phyloP scores from a whole-genome alignment of 345 rosid genomes.

The Sisymbrium irio region DNA sequence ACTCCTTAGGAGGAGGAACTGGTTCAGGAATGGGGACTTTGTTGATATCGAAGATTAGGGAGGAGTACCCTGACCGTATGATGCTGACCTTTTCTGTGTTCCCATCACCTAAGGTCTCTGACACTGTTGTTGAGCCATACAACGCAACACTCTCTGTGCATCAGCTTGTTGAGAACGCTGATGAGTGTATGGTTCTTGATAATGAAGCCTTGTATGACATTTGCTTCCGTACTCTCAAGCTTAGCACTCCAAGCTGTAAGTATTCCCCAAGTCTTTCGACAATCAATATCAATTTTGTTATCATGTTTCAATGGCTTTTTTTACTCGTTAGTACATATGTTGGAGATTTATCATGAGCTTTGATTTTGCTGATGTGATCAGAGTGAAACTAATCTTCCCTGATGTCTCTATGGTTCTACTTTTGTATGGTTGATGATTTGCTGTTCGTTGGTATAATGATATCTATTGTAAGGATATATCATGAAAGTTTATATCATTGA shows the following conservation, averaged over 20 bases:
- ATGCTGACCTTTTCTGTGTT: conserved; percentile 65
- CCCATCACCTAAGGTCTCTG: conserved; percentile 65
- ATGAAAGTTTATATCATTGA: background rate
- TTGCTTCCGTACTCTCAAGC: conserved; percentile 62
- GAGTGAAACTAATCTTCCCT: no score
- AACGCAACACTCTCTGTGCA: conserved; percentile 60
- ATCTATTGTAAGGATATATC: background rate
- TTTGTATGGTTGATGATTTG: background rate
- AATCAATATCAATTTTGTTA: no score
- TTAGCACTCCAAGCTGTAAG: conserved; percentile 60
- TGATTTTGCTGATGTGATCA: no score
- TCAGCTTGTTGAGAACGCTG: conserved; percentile 63
- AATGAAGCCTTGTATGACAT: conserved; percentile 60
- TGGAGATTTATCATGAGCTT: no score
- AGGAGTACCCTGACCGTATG: conserved; percentile 67
- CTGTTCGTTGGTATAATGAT: background rate
- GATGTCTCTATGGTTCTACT: background rate
- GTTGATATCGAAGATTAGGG: conserved; percentile 65
- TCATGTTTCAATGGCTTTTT: no score
- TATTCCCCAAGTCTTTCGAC: no score
- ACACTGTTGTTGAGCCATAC: conserved; percentile 63
- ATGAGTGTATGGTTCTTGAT: conserved; percentile 63
- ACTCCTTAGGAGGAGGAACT: conserved; percentile 62
- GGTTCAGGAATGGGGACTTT: conserved; percentile 68
- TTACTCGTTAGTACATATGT: no score